Evolutionary conservation across 1,139 yeast species (phyloP).

Genomic region (Suhomyces chickasaworum): DNA sequence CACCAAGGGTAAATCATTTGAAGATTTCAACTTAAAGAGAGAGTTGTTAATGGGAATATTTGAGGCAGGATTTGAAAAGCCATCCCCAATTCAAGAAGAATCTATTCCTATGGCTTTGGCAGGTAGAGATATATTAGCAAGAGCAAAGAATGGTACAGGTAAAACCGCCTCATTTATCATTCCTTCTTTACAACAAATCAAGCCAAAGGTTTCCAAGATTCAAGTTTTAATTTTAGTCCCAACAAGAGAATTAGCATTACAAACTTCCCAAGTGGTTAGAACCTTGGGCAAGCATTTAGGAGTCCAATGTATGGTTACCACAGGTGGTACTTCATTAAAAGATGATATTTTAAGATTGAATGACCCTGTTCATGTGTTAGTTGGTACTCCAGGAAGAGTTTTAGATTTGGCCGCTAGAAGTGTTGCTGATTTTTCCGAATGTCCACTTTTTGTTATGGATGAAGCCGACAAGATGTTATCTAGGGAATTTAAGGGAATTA

Average conservation of each 20-base stretch:
- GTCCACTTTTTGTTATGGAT: conserved; percentile 93
- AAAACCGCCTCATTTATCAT: conserved; percentile 95
- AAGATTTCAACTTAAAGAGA: conserved; percentile 87
- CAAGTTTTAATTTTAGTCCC: conserved; percentile 91
- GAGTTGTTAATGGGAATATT: conserved; percentile 97
- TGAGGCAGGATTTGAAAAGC: conserved; percentile 98
- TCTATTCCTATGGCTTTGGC: conserved; percentile 94
- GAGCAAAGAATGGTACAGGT: conserved; percentile 99
- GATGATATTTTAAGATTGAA: conserved; percentile 93
- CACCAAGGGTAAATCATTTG: conserved; percentile 89
- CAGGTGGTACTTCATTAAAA: conserved; percentile 94
- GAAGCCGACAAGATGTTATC: conserved; percentile 98
- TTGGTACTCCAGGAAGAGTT: conserved; percentile 97
- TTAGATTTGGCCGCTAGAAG: conserved; percentile 89
- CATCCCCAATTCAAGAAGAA: conserved; percentile 98
- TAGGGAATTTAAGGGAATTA: conserved; percentile 84
- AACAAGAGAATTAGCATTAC: conserved; percentile 94
- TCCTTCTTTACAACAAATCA: conserved; percentile 80
- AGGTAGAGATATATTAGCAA: conserved; percentile 94
- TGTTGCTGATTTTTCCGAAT: conserved; percentile 83
- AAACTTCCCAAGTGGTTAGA: conserved; percentile 95
- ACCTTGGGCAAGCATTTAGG: conserved; percentile 96
- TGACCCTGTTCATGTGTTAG: conserved; percentile 89
- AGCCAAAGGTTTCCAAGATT: conserved; percentile 80
- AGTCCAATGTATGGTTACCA: conserved; percentile 94